Evolutionary conservation across 2,329 filamentous ascomycete genomes (phyloP), one percentile per base, ranked within the genome.

Genomic region (Fusarium sacchari): DNA sequence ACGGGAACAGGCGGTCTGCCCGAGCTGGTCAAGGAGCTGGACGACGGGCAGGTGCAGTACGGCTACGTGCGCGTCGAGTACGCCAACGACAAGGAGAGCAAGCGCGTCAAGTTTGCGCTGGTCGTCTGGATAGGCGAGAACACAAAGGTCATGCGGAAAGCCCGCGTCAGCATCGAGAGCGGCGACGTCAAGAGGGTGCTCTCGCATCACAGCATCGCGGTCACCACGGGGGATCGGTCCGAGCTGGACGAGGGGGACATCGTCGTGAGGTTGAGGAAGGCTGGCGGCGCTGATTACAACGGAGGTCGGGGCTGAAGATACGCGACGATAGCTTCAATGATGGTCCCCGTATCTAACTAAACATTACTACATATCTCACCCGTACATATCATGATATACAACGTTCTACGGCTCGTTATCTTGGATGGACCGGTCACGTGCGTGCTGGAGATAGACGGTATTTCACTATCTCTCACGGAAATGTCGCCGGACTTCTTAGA

Each of bases 281-380:
- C 88, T 8, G 91, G 91, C 62, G 91, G 91, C 37, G 91, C 91
- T 22, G 91, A 93, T 81, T 93, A 93, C 86, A 91, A 93, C 78
- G 90, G 91, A 13, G 91, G 88, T 17, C 82, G 90, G 71, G 90
- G 88, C 14, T 90, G 75, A 80, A 28, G 32, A n/a, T 28, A 34
- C 28, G 53, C 22, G 36, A 10, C 15, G 28, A 32, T 39, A 39
- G 50, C 53, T 34, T 50, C 43, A 30, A 30, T 15, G 22, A 56
- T 56, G 11, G 36, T 37, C n/a, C 26, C n/a, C 26, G n/a, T 55
- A 42, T 55, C 36, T 39, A 20, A 12, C 20, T 15, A 37, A 10
- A 15, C 26, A 47, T 47, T n/a, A n/a, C n/a, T n/a, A 52, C 53
- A 57, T 32, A 57, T 57, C 37, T 57, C 20, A 24, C 20, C 40